Evolutionary conservation across 2,329 filamentous ascomycete species (phyloP).

Genomic region (Calonectria pauciramosa): DNA sequence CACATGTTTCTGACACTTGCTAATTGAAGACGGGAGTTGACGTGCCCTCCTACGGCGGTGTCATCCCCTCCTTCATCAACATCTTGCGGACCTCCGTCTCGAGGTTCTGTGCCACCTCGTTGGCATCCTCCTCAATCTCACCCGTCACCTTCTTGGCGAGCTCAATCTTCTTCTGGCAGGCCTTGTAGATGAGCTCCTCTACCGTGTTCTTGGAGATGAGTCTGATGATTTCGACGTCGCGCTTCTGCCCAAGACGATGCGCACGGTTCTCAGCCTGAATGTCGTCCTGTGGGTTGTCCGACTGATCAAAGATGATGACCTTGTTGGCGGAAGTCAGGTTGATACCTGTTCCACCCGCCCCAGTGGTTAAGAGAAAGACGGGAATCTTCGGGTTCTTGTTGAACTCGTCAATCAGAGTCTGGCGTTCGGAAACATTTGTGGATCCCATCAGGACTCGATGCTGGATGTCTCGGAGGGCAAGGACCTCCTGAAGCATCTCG

Average conservation of each 20-base stretch:
- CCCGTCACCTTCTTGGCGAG: slow-evolving; percentile 77
- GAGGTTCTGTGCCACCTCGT: slow-evolving; percentile 51
- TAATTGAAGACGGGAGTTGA: slow-evolving; percentile 1
- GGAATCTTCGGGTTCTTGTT: slow-evolving; percentile 81
- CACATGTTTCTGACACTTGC: neutral
- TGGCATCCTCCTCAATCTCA: slow-evolving; percentile 48
- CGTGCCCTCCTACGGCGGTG: slow-evolving; percentile 52
- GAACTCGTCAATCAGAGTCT: slow-evolving; percentile 91
- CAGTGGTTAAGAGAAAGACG: slow-evolving; percentile 93
- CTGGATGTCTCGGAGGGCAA: slow-evolving; percentile 78
- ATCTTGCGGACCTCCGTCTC: slow-evolving; percentile 61
- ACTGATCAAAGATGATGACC: slow-evolving; percentile 96
- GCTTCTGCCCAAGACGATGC: slow-evolving; percentile 91
- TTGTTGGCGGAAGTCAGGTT: slow-evolving; percentile 97
- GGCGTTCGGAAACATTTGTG: slow-evolving; percentile 85
- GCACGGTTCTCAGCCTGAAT: slow-evolving; percentile 98
- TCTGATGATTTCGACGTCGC: slow-evolving; percentile 90
- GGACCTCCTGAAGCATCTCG: slow-evolving; percentile 87
- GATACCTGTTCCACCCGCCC: slow-evolving; percentile 95
- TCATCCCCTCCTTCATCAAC: slow-evolving; percentile 56
- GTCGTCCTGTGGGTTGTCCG: slow-evolving; percentile 98
- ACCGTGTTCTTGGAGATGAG: slow-evolving; percentile 87
- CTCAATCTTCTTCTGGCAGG: slow-evolving; percentile 93
- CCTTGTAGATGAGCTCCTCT: slow-evolving; percentile 92
- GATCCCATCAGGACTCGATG: slow-evolving; percentile 90